Base-by-base conservation (phyloP, 495 filamentous ascomycete species). In the Neurospora sp. region DNA sequence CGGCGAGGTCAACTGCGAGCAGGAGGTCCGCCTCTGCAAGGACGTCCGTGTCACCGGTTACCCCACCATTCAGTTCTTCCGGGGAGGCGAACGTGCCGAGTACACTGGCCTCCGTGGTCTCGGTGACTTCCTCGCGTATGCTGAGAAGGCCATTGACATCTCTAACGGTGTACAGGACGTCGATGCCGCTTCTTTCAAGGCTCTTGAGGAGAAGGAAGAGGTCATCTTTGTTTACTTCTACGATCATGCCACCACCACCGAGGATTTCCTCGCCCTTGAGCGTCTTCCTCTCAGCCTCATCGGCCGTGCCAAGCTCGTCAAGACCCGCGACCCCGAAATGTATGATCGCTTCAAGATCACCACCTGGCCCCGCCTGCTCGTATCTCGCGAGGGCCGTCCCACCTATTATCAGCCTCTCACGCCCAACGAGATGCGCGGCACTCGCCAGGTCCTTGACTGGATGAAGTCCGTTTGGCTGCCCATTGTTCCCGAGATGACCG, bases 221-320 rank as follows among this genome's bases (percentile, higher is more conserved):
- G 96, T 99, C 73, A 90, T 98, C 61, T 99, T 99, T 79, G 81
- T 97, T 75, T 99, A 98, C 82, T 94, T 98, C 80, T 98, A 97
- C 81, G 96, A 99, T 78, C 89, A 96, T 72, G 96, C 96, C 38
- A 97, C 96, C 3, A 94, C 93, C 0, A 88, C 83, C 71, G 96
- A 99, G 81, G 96, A 99, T 82, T 97, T 98, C 79, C 84, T 84
- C 75, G 94, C 94, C 22, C 82, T 99, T 72, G 94, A 98, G 59
- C 90, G 94, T 22, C 80, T 98, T 37, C 91, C 92, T 8, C 85
- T 98, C 38, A 92, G 88, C 77, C 86, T 98, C 44, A 92, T 98
- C 72, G 96, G 96, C 20, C 94, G 93, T 77, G 96, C 93, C 37
- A 93, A 91, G 77, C 85, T 99, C 35, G 94, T 98, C 72, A 98